phyloP scores from a whole-genome alignment of 805 yeast species.

The Candida ulmi region DNA sequence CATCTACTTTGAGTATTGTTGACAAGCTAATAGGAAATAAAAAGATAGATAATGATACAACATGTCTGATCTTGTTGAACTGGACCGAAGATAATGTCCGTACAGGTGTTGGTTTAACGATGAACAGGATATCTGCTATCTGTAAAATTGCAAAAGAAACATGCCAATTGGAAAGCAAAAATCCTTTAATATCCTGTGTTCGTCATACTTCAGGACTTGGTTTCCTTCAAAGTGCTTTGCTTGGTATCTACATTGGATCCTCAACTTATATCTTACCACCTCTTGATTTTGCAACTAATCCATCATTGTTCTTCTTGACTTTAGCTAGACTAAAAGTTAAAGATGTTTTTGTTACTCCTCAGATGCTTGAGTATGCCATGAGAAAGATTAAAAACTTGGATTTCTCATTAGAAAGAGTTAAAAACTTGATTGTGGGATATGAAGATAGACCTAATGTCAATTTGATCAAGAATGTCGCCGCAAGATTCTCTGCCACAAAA shows the following conservation, averaged over 20 bases:
- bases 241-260: slow-evolving; percentile 85
- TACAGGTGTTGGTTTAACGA: slow-evolving; percentile 47
- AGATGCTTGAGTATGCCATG: slow-evolving; percentile 74
- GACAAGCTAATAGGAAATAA: slow-evolving; percentile 16
- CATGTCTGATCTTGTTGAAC: slow-evolving; percentile 60
- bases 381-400: slow-evolving; percentile 54
- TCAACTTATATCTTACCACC: slow-evolving; percentile 80
- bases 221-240: slow-evolving; percentile 72
- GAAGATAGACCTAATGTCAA: slow-evolving; percentile 67
- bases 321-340: slow-evolving; percentile 74
- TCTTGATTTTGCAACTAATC: slow-evolving; percentile 68
- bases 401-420: slow-evolving; percentile 47
- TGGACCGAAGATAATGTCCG: slow-evolving; percentile 70
- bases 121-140: slow-evolving; percentile 60
- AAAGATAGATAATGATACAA: slow-evolving; percentile 24
- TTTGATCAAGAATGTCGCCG: slow-evolving; percentile 50
- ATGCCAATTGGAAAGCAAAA: slow-evolving; percentile 67
- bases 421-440: slow-evolving; percentile 80
- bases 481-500: slow-evolving; percentile 57
- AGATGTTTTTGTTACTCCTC: slow-evolving; percentile 79
- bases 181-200: slow-evolving; percentile 80
- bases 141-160: slow-evolving; percentile 92
- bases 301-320: slow-evolving; percentile 63
- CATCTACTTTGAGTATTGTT: slow-evolving; percentile 11
- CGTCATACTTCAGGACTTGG: slow-evolving; percentile 84